Base-by-base conservation (phyloP, 306 rosid species). In the Prunus dulcis region DNA sequence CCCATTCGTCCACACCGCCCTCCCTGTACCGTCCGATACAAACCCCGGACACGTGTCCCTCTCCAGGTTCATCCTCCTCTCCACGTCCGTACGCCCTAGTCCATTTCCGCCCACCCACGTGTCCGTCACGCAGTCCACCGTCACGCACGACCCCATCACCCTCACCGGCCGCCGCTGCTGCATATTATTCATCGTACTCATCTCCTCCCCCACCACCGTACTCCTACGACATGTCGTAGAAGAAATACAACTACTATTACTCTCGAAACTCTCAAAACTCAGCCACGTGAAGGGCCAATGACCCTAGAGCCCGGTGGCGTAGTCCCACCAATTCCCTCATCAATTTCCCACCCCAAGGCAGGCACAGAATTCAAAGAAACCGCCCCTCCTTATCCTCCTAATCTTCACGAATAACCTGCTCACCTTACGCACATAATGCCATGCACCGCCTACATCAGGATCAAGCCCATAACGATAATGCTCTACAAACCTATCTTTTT, bases 31-130 rank as follows among this genome's bases (percentile, higher is more conserved):
- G 88, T 95, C 98, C 2, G 99, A 91, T 76, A 89, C 66, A 8
- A 95, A 91, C 76, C 93, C 98, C 0, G 99, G 99, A 78, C 99
- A 95, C 80, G 93, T 83, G 97, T 95, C 99, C 80, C 20, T 58
- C 58, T 73, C 86, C 78, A 95, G 84, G 58, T 69, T 84, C 77
- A 28, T 50, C 77, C 67, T 83, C 84, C 85, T 64, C 80, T 95
- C 97, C 67, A 76, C 89, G 63, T 95, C 96, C 71, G 97, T 90
- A 34, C 82, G 69, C 57, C 97, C 97, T 17, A 89, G 68, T 9
- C 72, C 86, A 12, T 47, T 86, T 0, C 83, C 90, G 2, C 83
- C 97, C 27, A 56, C 73, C 90, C 96, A 90, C 78, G 87, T 77
- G 67, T 88, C 92, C 20, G 83, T 85, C 84, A 90, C 91, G 34